Base-by-base conservation (phyloP, 805 yeast genomes). In the Grigorovia transvaalensis region DNA sequence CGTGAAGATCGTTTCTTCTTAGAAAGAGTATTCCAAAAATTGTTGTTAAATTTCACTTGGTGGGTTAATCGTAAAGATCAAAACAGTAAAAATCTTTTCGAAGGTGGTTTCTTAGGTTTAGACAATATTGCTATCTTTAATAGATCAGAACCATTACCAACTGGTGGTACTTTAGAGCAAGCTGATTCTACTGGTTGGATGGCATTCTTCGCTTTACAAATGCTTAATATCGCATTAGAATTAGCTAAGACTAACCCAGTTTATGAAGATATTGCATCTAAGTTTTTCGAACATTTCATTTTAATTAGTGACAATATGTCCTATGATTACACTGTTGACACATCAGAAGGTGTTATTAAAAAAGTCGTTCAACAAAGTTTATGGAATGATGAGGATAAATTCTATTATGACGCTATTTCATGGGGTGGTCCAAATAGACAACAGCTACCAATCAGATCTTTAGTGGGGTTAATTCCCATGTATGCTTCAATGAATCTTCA, bases 161-260 rank as follows among this genome's bases (percentile, higher is more conserved):
- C 95, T 1, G 96, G 96, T 43, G 96, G 96, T 48, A 79, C 76
- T 41, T 75, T 89, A 56, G 95, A 88, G 64, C 97, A 89, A 69
- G 96, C 96, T 0, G 97, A 89, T 69, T 85, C 95, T 15, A 90
- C 97, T 11, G 96, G 96, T 30, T 89, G 97, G 97, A 87, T 89
- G 93, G 96, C 96, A 0, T 89, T 91, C 72, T 89, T 84, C 71
- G 79, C 85, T 33, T 74, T 90, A 61, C 90, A 85, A 64, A 88
- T 89, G 96, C 77, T 90, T 69, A 89, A 88, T 67, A 90, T 90
- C 64, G 90, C 96, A 0, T 75, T 89, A 56, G 96, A 90, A 68
- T 77, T 89, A 60, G 91, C 96, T 19, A 88, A 85, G 65, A 80
- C 83, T 47, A 81, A 88, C 57, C 82, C 86, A 0, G 93, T 86